These are phyloP conservation scores for Alloteropsis semialata DNA, from an alignment of 176 grass and related monocot species.

Conservation along the genomic window DNA sequence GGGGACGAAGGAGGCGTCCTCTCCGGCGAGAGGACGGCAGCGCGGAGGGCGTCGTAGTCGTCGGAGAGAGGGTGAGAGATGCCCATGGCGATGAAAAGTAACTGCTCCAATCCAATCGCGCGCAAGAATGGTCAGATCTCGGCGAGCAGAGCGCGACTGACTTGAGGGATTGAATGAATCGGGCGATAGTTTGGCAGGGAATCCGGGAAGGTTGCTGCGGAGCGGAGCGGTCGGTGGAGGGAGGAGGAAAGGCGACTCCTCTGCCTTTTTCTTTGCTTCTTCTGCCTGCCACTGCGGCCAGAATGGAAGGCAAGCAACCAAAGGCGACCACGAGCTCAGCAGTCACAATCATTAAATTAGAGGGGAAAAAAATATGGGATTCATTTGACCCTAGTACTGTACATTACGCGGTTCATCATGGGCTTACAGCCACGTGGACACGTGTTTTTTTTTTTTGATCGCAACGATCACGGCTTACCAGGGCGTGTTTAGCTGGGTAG, in stretches of 20 bases:
- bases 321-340: too few relatives aligned
- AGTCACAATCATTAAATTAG: too few relatives aligned
- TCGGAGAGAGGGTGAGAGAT: conserved; percentile 57
- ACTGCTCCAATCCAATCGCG: neutral
- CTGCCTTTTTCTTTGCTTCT: neutral
- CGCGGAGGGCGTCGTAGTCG: conserved; percentile 42
- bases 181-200: neutral
- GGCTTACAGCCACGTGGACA: too few relatives aligned
- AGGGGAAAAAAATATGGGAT: too few relatives aligned
- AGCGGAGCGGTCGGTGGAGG: neutral
- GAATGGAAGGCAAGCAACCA: neutral
- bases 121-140: conserved; percentile 9
- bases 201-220: neutral
- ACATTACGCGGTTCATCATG: too few relatives aligned
- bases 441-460: too few relatives aligned
- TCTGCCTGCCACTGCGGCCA: neutral
- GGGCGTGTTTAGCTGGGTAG: too few relatives aligned
- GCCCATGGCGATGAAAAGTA: conserved; percentile 14
- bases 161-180: neutral
- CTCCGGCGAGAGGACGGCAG: conserved; percentile 34
- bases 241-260: neutral
- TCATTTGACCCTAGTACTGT: too few relatives aligned
- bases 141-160: neutral
- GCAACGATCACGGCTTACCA: too few relatives aligned
- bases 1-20: conserved; percentile 25